Conservation (phyloP, 805 yeast genomes). For the Pichia insulana region DNA sequence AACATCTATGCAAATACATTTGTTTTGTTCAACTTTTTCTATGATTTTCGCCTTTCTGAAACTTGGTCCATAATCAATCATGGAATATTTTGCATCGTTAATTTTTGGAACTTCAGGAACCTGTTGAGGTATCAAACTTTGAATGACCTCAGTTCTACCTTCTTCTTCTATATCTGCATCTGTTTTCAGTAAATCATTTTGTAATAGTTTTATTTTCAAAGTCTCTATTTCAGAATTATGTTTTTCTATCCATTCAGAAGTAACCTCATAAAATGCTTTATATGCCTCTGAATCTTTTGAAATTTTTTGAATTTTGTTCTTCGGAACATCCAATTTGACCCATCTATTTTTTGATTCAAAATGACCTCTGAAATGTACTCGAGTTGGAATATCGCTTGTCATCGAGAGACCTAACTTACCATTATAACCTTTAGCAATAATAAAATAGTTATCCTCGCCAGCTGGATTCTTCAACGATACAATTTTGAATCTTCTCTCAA, state of each 20-base stretch:
- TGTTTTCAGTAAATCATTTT: not conserved
- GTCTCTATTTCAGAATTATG: conserved; percentile 3
- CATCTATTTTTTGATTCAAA: conserved; percentile 3
- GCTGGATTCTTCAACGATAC: not conserved
- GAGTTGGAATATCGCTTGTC: not conserved
- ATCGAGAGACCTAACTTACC: not conserved
- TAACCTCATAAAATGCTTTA: not conserved
- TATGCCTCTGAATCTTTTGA: not conserved
- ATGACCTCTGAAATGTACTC: not conserved
- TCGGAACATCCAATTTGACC: not conserved
- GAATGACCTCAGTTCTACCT: not conserved
- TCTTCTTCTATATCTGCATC: not conserved
- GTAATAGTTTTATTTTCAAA: not conserved
- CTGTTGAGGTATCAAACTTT: not conserved
- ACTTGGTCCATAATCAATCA: conserved; percentile 23
- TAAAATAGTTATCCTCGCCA: not conserved
- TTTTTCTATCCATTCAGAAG: not conserved
- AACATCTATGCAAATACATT: conserved; percentile 37
- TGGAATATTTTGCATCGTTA: not conserved
- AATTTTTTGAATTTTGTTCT: not conserved
- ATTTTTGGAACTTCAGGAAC: not conserved
- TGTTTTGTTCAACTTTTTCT: conserved; percentile 35
- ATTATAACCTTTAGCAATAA: conserved; percentile 5
- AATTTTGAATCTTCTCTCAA: conserved; percentile 6
- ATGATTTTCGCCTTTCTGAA: conserved; percentile 24